Conservation (phyloP, 768 basidiomycete genomes). For the Lactarius hatsudake region DNA sequence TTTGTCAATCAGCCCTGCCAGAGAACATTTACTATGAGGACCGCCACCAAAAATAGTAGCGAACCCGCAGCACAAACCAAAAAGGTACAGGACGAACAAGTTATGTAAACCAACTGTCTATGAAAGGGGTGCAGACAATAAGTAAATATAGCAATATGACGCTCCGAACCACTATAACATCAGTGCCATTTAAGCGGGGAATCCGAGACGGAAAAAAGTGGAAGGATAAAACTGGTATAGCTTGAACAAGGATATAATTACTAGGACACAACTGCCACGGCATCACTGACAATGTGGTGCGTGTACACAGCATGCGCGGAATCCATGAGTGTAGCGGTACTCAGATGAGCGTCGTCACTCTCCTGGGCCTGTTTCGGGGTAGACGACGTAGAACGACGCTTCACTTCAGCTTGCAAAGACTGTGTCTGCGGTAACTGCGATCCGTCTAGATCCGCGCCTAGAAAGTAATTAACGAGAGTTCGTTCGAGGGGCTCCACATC, state of each 20-base stretch:
- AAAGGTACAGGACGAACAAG: not conserved
- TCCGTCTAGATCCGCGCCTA: conserved; percentile 16
- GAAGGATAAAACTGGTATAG: conserved; percentile 11
- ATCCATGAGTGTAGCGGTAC: conserved; percentile 1
- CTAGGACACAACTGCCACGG: conserved; percentile 17
- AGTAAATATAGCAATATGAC: conserved; percentile 21
- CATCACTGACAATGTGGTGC: conserved; percentile 8
- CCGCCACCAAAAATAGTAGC: not conserved
- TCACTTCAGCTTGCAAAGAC: not conserved
- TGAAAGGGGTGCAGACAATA: not conserved
- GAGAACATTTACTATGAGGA: not conserved
- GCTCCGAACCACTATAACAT: conserved; percentile 2
- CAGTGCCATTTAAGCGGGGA: not conserved
- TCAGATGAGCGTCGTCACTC: conserved; percentile 1
- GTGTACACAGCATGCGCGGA: conserved; percentile 7
- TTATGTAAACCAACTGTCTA: not conserved
- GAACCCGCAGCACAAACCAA: not conserved
- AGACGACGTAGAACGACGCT: not conserved
- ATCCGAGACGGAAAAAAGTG: not conserved
- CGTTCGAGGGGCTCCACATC: conserved; percentile 21
- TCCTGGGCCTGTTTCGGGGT: not conserved
- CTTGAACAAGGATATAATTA: conserved; percentile 4
- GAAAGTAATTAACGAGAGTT: conserved; percentile 17
- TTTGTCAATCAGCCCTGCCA: not conserved
- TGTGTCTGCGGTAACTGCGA: not conserved